Evolutionary conservation across 768 basidiomycete species (phyloP).

Genomic region (Cystofilobasidium macerans): DNA sequence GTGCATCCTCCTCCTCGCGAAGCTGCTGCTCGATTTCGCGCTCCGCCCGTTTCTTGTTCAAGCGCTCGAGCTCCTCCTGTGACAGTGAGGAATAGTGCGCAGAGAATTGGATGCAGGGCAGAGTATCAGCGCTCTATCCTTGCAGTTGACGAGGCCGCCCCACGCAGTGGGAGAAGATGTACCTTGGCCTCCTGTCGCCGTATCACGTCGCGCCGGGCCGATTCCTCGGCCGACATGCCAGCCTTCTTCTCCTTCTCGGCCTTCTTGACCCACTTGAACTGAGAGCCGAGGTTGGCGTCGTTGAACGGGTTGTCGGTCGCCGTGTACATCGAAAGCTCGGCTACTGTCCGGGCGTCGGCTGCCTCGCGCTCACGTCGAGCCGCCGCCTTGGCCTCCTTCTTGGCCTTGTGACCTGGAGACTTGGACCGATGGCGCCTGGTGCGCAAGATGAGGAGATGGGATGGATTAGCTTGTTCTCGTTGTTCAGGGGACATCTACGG

Average conservation of each 20-base stretch:
- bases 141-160: too few species aligned
- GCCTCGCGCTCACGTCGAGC: conserved; percentile 37
- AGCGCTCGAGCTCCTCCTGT: conserved; percentile 73
- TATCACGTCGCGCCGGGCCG: conserved; percentile 64
- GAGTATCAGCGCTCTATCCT: too few species aligned
- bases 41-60: conserved; percentile 82
- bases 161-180: not conserved
- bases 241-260: conserved; percentile 85
- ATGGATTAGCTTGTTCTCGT: too few species aligned
- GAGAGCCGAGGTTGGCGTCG: conserved; percentile 88
- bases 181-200: conserved; percentile 74
- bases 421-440: conserved; percentile 23
- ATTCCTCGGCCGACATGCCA: conserved; percentile 67
- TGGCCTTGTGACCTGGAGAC: conserved; percentile 53
- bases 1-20: conserved; percentile 82
- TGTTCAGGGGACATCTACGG: too few species aligned
- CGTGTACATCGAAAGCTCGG: conserved; percentile 88
- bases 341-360: conserved; percentile 77
- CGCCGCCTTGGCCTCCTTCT: conserved; percentile 67
- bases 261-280: conserved; percentile 99
- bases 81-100: not conserved
- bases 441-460: conserved; percentile 8
- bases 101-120: not conserved
- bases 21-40: conserved; percentile 78
- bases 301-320: conserved; percentile 97